Conservation (phyloP, 148 eudicot species). For the Silene uniflora region DNA sequence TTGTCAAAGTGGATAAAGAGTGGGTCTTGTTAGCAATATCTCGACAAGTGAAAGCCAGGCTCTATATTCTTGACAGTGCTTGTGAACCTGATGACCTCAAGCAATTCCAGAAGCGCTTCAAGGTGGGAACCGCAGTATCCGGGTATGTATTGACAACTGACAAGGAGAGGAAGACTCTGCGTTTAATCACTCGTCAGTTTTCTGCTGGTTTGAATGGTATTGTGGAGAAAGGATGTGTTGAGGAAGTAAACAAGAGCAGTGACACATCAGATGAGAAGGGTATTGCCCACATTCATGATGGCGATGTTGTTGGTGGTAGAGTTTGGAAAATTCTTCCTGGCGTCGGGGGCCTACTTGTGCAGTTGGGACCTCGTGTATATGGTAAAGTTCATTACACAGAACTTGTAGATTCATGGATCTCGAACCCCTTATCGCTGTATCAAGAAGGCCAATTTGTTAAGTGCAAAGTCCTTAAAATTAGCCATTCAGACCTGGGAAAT, state of each 20-base stretch:
- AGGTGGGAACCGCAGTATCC: constrained; percentile 48
- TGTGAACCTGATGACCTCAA: constrained; percentile 63
- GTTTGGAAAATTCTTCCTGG: constrained; percentile 78
- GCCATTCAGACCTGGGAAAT: constrained; percentile 50
- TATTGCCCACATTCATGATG: constrained; percentile 51
- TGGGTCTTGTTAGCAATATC: constrained; percentile 85
- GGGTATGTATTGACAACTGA: constrained; percentile 56
- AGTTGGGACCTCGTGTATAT: constrained; percentile 73
- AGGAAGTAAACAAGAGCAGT: constrained; percentile 10
- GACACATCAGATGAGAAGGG: constrained; percentile 30
- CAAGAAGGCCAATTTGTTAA: constrained; percentile 81
- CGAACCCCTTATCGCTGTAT: constrained; percentile 69
- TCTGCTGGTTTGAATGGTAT: constrained; percentile 28
- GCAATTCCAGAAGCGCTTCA: constrained; percentile 62
- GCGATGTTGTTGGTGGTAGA: constrained; percentile 72
- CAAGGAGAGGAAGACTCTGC: constrained; percentile 60
- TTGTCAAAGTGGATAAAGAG: constrained; percentile 77
- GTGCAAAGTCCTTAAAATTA: constrained; percentile 69
- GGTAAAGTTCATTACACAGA: constrained; percentile 94
- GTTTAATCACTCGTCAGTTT: constrained; percentile 49
- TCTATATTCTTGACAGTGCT: constrained; percentile 74
- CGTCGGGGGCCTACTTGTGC: constrained; percentile 79
- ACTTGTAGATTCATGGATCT: constrained; percentile 48
- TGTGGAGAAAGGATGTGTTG: constrained; percentile 16
- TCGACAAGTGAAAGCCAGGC: constrained; percentile 64